Percentiles rank a stretch among this genome's conserved stretches.
Conservation (phyloP, 805 yeast species). For the Pichia exigua region DNA sequence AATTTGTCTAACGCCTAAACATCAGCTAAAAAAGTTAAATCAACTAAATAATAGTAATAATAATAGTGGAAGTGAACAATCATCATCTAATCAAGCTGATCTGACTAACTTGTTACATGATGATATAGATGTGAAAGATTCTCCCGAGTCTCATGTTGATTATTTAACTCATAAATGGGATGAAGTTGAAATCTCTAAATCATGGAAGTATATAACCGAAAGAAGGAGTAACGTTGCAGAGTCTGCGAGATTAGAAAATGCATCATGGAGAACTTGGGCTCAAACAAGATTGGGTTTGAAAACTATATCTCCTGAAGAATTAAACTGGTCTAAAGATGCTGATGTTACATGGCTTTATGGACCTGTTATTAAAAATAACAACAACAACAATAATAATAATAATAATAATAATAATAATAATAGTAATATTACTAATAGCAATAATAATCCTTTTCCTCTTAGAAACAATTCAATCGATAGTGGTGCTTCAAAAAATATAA, state of each 20-base stretch:
- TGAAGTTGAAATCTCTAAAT: conserved; percentile 83
- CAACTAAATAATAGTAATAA: conserved; percentile 4
- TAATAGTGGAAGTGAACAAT: neutral
- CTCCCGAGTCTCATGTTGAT: conserved; percentile 88
- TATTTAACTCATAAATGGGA: conserved; percentile 95
- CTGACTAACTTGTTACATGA: conserved; percentile 46
- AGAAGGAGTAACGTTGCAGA: conserved; percentile 78
- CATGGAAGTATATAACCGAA: conserved; percentile 89
- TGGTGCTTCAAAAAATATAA: neutral
- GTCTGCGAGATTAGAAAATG: conserved; percentile 73
- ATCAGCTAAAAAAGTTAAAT: conserved; percentile 21
- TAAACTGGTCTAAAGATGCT: conserved; percentile 94
- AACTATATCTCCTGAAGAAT: conserved; percentile 84
- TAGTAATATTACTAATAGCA: neutral
- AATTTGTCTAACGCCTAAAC: conserved; percentile 25
- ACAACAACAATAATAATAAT: neutral
- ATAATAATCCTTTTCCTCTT: neutral
- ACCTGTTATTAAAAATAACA: conserved; percentile 38
- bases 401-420: neutral
- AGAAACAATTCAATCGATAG: neutral
- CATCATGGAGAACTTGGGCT: conserved; percentile 97
- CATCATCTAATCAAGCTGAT: neutral
- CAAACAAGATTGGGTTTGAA: conserved; percentile 62
- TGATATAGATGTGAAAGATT: conserved; percentile 70
- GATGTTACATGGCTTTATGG: conserved; percentile 99